Evolutionary conservation across 805 yeast genomes (phyloP).

Genomic region (Saccharomycopsis oosterbeekiorum): DNA sequence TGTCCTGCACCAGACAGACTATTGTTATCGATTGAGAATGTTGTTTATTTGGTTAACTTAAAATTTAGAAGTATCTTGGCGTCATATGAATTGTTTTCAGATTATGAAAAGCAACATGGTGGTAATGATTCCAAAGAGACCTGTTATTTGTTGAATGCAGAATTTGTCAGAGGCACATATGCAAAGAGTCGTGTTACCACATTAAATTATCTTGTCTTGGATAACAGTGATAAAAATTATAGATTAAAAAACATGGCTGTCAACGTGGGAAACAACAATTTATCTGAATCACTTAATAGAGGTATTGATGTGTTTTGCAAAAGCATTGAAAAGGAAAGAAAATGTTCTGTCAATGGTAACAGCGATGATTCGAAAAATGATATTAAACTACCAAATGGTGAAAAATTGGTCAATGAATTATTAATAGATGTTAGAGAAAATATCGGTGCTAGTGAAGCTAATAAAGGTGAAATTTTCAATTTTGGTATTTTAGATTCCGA

Average conservation of each 20-base stretch:
- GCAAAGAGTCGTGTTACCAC: background rate
- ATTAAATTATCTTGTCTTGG: slow-evolving; percentile 12
- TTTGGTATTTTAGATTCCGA: slow-evolving; percentile 2
- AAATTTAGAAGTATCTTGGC: slow-evolving; percentile 12
- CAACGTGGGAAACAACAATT: slow-evolving; percentile 16
- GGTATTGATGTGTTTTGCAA: slow-evolving; percentile 12
- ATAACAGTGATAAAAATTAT: slow-evolving; percentile 9
- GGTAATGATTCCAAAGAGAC: background rate
- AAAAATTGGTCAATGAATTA: background rate
- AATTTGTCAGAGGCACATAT: slow-evolving; percentile 1
- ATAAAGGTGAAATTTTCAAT: background rate
- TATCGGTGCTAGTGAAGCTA: background rate
- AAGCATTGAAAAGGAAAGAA: background rate
- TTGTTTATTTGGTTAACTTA: slow-evolving; percentile 10
- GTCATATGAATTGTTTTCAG: slow-evolving; percentile 5
- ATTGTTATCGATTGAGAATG: slow-evolving; percentile 4
- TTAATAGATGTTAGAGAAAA: slow-evolving; percentile 1
- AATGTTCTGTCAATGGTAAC: background rate
- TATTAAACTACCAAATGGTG: background rate
- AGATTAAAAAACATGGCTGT: slow-evolving; percentile 16
- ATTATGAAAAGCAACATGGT: background rate
- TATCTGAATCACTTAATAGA: slow-evolving; percentile 15
- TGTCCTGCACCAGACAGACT: slow-evolving; percentile 13
- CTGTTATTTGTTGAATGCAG: slow-evolving; percentile 3
- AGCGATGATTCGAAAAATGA: background rate